Conservation (phyloP, 1,139 yeast genomes). For the Diutina scorzettiae region DNA sequence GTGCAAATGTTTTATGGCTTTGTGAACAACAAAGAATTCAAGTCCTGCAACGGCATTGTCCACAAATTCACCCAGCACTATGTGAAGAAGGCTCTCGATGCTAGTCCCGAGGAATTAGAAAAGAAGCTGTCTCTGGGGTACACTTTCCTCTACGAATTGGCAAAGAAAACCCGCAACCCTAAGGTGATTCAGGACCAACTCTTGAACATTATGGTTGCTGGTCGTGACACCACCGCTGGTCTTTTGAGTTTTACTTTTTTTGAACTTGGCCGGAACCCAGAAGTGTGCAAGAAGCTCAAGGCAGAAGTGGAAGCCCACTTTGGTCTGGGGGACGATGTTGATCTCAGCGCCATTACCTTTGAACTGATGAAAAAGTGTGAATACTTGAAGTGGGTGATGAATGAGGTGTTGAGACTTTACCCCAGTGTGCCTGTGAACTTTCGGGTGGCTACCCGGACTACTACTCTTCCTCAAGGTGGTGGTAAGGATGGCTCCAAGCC, state of each 20-base stretch:
- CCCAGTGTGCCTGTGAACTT: conserved; percentile 6
- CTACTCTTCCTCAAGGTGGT: conserved; percentile 6
- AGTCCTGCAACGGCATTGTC: conserved; percentile 13
- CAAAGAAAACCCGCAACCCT: conserved; percentile 4
- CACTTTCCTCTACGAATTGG: conserved; percentile 5
- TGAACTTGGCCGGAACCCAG: conserved; percentile 3
- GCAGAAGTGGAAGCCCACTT: conserved; percentile 1
- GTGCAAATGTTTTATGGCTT: conserved; percentile 9
- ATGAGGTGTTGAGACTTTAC: conserved; percentile 5
- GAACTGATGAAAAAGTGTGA: conserved; percentile 5
- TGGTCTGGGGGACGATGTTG: conserved; percentile 4
- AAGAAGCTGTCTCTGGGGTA: conserved; percentile 1
- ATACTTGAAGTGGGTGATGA: conserved; percentile 6
- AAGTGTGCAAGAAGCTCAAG: background rate
- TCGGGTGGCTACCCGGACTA: background rate
- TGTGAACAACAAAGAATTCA: conserved; percentile 8
- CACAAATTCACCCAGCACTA: conserved; percentile 3
- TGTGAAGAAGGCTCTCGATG: background rate
- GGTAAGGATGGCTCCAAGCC: conserved; percentile 2
- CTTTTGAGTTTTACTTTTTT: conserved; percentile 6
- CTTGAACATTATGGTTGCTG: conserved; percentile 6
- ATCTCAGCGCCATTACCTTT: conserved; percentile 1
- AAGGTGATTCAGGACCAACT: conserved; percentile 5
- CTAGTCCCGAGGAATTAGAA: conserved; percentile 4
- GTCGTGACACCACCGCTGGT: conserved; percentile 6